Evolutionary conservation across 1,139 yeast species (phyloP).

Genomic region (Candida tunisiensis): DNA sequence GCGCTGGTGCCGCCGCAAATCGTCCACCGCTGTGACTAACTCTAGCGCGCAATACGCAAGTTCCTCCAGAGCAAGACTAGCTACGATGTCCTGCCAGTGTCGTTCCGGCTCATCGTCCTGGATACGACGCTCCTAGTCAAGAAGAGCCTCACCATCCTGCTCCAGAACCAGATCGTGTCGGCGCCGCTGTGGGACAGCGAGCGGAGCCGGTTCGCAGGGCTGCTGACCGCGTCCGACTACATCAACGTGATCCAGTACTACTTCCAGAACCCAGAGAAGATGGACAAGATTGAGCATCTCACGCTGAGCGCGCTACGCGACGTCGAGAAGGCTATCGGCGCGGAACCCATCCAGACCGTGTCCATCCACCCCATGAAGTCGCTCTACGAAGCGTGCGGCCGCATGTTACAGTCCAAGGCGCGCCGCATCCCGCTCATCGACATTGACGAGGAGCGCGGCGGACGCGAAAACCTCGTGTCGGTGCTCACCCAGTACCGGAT

Average conservation of each 20-base stretch:
- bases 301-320: conserved; percentile 70
- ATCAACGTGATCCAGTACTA: conserved; percentile 92
- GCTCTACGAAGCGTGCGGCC: conserved; percentile 83
- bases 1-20: too few species aligned
- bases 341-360: conserved; percentile 72
- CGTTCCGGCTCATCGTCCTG: conserved; percentile 80
- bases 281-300: conserved; percentile 75
- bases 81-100: conserved; percentile 92
- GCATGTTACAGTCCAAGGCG: conserved; percentile 80
- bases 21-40: too few species aligned
- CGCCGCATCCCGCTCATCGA: conserved; percentile 91
- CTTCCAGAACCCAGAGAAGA: conserved; percentile 78
- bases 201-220: conserved; percentile 83
- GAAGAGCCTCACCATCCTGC: conserved; percentile 73
- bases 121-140: conserved; percentile 86
- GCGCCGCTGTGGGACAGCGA: conserved; percentile 96
- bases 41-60: conserved; percentile 44
- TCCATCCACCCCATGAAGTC: conserved; percentile 87
- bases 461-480: conserved; percentile 87
- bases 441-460: conserved; percentile 80
- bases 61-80: conserved; percentile 86
- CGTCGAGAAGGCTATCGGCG: conserved; percentile 79
- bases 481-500: conserved; percentile 95
- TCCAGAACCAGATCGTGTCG: conserved; percentile 87
- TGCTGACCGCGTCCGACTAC: conserved; percentile 82